These are phyloP conservation scores for Syncephalastrum monosporum DNA, from an alignment of 371 early-diverging fungal species.

Conservation along the genomic window DNA sequence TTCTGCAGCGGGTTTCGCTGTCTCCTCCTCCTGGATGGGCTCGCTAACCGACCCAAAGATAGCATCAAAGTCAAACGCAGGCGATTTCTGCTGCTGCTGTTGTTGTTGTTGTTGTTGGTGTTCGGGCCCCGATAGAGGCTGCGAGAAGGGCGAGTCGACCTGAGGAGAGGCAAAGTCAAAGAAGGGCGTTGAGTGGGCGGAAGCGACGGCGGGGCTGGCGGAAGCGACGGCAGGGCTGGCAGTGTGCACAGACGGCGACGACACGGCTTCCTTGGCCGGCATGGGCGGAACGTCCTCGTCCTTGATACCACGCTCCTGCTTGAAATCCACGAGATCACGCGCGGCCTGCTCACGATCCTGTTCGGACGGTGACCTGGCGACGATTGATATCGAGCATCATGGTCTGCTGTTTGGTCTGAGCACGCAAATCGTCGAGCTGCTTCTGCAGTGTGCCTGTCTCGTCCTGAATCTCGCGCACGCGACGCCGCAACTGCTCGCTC, in stretches of 20 bases:
- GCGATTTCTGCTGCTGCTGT: conserved; percentile 2
- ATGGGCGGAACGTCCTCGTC: too few species aligned
- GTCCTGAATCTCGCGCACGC: conserved; percentile 35
- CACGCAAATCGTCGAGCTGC: conserved; percentile 28
- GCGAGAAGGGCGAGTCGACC: too few species aligned
- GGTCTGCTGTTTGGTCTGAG: conserved; percentile 39
- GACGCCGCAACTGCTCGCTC: conserved; percentile 30
- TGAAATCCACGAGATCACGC: conserved; percentile 37
- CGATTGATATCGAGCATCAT: conserved; percentile 51
- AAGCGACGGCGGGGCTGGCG: too few species aligned
- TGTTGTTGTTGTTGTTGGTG: background rate
- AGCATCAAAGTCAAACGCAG: conserved; percentile 1
- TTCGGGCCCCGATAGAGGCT: too few species aligned
- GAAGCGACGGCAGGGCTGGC: too few species aligned
- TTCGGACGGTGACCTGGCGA: conserved; percentile 47
- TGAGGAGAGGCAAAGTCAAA: too few species aligned
- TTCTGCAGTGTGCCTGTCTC: conserved; percentile 23
- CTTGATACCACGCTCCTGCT: conserved; percentile 22
- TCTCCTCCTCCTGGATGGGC: background rate
- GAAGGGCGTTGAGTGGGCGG: too few species aligned
- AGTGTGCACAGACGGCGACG: too few species aligned
- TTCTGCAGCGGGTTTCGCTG: background rate
- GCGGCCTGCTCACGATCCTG: conserved; percentile 41
- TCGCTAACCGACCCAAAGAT: conserved; percentile 6
- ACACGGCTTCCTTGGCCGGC: too few species aligned